A percentile compares a stretch with the other conserved stretches of the same genome.
These are phyloP conservation scores for Neurospora crassa DNA, from an alignment of 2,329 filamentous ascomycete species.

Conservation along the genomic window DNA sequence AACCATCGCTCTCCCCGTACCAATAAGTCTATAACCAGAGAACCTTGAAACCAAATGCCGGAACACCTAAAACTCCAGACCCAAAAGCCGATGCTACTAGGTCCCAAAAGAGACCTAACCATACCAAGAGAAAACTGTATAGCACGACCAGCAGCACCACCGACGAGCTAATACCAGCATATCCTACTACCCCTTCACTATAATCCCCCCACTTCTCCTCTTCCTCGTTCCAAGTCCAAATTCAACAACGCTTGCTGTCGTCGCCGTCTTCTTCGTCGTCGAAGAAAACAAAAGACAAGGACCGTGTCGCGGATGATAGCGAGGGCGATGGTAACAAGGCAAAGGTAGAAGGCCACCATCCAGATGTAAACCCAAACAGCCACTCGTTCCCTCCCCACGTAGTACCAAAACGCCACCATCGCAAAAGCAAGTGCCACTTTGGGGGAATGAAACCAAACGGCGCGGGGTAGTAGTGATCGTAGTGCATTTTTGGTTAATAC, in stretches of 20 bases:
- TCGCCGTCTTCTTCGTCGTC: neutral
- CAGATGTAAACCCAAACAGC: neutral
- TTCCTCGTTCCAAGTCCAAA: neutral
- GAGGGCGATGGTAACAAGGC: neutral
- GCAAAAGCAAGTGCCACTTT: neutral
- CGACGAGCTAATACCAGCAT: neutral
- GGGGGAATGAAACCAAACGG: neutral
- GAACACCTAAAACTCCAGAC: neutral
- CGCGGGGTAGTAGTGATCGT: neutral
- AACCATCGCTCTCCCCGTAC: neutral
- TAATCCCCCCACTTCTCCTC: neutral
- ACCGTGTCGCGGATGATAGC: neutral
- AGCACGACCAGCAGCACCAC: neutral
- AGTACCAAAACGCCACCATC: neutral
- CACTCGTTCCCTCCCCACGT: neutral
- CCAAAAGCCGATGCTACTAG: neutral
- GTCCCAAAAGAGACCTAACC: neutral
- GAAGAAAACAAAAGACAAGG: neutral
- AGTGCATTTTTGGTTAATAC: neutral
- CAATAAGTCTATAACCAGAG: neutral
- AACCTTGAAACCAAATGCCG: neutral
- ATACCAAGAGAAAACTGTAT: neutral
- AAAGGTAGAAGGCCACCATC: neutral
- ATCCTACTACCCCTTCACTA: neutral
- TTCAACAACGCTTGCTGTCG: neutral